A percentile compares a stretch with the other conserved stretches of the same genome.
Conservation (phyloP, 2,329 filamentous ascomycete species). For the Fusarium siculi region DNA sequence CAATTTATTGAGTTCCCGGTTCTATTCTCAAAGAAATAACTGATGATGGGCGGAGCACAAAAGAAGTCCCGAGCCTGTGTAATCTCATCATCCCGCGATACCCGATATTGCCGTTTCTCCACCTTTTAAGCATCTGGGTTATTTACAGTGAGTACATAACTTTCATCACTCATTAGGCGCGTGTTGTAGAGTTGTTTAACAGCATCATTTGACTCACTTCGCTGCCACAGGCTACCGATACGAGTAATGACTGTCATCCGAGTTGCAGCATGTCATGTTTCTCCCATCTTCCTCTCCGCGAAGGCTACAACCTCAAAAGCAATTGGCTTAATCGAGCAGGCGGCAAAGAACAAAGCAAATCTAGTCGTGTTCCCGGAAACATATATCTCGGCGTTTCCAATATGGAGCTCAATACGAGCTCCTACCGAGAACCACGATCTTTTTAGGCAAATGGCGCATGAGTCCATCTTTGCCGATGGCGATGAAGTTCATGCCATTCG, state of each 20-base stretch:
- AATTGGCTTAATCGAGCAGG: slow-evolving; percentile 56
- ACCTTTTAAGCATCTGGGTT: not conserved
- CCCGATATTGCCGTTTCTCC: slow-evolving; percentile 6
- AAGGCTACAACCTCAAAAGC: slow-evolving; percentile 58
- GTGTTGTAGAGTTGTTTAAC: too few species aligned
- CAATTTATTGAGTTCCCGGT: not conserved
- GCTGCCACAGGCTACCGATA: rapidly evolving
- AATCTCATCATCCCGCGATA: not conserved
- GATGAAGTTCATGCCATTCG: slow-evolving; percentile 57
- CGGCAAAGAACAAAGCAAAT: slow-evolving; percentile 56
- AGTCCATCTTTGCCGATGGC: slow-evolving; percentile 59
- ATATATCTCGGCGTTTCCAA: slow-evolving; percentile 63
- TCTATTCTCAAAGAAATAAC: too few species aligned
- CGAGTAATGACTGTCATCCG: not conserved
- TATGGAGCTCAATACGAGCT: slow-evolving; percentile 60
- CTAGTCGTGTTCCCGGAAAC: slow-evolving; percentile 65
- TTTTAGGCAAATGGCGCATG: slow-evolving; percentile 57
- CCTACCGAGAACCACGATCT: slow-evolving; percentile 62
- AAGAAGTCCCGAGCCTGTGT: not conserved
- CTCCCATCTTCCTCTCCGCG: slow-evolving; percentile 60
- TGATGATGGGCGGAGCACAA: not conserved
- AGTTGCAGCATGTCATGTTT: slow-evolving; percentile 51
- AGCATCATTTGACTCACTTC: not conserved
- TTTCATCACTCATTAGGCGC: not conserved
- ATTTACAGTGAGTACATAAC: not conserved